Evolutionary conservation across 208 protist genomes (phyloP).

Genomic region (Wallacemonas sp.): DNA sequence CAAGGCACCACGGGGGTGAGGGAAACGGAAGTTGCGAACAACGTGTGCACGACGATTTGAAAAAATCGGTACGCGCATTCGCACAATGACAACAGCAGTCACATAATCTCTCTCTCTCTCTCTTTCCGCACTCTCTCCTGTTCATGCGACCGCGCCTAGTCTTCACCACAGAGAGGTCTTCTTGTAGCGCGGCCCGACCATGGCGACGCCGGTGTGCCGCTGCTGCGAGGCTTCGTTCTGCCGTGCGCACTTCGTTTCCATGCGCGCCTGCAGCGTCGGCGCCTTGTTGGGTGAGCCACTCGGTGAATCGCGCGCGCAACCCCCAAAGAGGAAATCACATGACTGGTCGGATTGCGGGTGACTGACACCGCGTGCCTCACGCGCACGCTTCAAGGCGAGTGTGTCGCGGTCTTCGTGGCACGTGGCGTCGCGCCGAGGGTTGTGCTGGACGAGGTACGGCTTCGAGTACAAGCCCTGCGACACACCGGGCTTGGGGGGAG

Average conservation of each 20-base stretch:
- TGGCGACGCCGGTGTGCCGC: slow-evolving; percentile 54
- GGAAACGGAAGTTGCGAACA: neutral
- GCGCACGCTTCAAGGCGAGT: slow-evolving; percentile 46
- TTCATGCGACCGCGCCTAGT: too few species aligned
- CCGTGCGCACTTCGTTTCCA: slow-evolving; percentile 46
- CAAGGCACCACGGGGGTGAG: neutral
- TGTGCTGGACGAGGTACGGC: slow-evolving; percentile 30
- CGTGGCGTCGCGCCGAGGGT: slow-evolving; percentile 12
- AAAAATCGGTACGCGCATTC: neutral
- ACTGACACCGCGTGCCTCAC: slow-evolving; percentile 23
- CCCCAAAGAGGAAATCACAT: slow-evolving; percentile 47
- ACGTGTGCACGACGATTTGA: neutral
- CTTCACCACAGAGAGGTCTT: slow-evolving; percentile 65
- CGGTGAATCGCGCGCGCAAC: slow-evolving; percentile 13
- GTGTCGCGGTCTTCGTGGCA: slow-evolving; percentile 40
- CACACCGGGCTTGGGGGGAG: slow-evolving; percentile 63
- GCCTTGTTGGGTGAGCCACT: slow-evolving; percentile 13
- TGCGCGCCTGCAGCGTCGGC: slow-evolving; percentile 31
- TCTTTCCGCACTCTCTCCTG: neutral
- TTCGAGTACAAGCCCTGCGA: slow-evolving; percentile 22
- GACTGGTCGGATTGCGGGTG: slow-evolving; percentile 22
- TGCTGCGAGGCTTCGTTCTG: slow-evolving; percentile 29
- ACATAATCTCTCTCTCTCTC: neutral
- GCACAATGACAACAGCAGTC: neutral
- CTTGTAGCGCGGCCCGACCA: slow-evolving; percentile 44